Evolutionary conservation across 129 eudicot genomes (phyloP).

Genomic region (Sambucus nigra): DNA sequence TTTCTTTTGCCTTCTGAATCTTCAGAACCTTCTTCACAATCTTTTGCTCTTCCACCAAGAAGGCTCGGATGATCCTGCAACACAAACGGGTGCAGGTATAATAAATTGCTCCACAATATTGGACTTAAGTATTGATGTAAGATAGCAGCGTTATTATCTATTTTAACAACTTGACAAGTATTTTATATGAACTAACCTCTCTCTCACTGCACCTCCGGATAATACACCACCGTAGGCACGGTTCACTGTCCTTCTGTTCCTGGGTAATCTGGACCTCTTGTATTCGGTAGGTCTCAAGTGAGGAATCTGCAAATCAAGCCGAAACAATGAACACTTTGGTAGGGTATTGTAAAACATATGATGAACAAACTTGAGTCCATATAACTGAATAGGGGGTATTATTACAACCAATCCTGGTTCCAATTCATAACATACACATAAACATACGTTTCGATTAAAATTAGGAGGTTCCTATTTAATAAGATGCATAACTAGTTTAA

Average conservation of each 20-base stretch:
- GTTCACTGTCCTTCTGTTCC: constrained; percentile 65
- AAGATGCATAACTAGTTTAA: too few relatives aligned
- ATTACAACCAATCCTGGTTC: too few relatives aligned
- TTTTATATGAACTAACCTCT: constrained; percentile 34
- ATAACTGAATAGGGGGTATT: too few relatives aligned
- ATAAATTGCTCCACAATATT: neutral
- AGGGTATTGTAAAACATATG: too few relatives aligned
- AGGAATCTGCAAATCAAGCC: constrained; percentile 39
- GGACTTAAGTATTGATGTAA: neutral
- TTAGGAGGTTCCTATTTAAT: too few relatives aligned
- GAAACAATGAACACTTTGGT: neutral
- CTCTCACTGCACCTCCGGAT: constrained; percentile 62
- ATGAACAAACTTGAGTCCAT: too few relatives aligned
- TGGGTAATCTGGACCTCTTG: constrained; percentile 47
- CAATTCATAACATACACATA: too few relatives aligned
- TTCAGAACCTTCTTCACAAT: constrained; percentile 73
- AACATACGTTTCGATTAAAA: too few relatives aligned
- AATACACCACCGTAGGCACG: constrained; percentile 70
- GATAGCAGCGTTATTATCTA: neutral
- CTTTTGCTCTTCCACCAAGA: constrained; percentile 73
- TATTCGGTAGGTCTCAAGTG: constrained; percentile 67
- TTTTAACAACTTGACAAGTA: too few relatives aligned
- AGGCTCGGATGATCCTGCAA: constrained; percentile 64
- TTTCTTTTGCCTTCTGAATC: constrained; percentile 69
- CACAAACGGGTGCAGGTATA: neutral